A percentile compares a stretch with the other conserved stretches of the same genome.
These are phyloP conservation scores for Fusarium vanettenii DNA, from an alignment of 2,329 filamentous ascomycete species.

Conservation along the genomic window DNA sequence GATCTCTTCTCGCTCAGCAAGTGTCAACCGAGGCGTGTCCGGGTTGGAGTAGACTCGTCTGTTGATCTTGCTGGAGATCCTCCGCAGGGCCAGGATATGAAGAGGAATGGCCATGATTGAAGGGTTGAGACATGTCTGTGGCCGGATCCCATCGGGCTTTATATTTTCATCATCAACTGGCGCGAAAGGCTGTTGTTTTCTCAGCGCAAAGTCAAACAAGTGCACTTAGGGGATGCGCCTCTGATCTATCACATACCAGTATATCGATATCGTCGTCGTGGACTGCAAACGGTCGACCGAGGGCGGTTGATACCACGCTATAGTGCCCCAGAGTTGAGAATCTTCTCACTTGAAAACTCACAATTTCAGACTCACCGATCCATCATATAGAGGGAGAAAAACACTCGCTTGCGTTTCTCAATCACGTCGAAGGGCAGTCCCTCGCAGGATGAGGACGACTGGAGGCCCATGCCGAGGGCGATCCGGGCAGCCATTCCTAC, in stretches of 20 bases:
- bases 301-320: slow-evolving; percentile 55
- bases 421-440: slow-evolving; percentile 46
- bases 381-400: slow-evolving; percentile 63
- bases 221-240: neutral
- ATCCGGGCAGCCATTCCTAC: slow-evolving; percentile 57
- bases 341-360: neutral
- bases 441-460: slow-evolving; percentile 51
- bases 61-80: slow-evolving; percentile 55
- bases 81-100: slow-evolving; percentile 55
- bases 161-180: slow-evolving; percentile 51
- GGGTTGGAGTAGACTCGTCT: slow-evolving; percentile 51
- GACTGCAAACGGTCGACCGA: slow-evolving; percentile 58
- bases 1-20: slow-evolving; percentile 47
- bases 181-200: slow-evolving; percentile 47
- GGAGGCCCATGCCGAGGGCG: slow-evolving; percentile 57
- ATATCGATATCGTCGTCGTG: slow-evolving; percentile 60
- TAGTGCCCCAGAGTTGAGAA: neutral
- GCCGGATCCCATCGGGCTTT: slow-evolving; percentile 31
- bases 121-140: slow-evolving; percentile 45
- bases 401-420: slow-evolving; percentile 55
- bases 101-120: slow-evolving; percentile 53
- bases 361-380: slow-evolving; percentile 49
- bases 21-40: slow-evolving; percentile 19
- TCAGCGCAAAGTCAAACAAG: neutral
- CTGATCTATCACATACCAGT: slow-evolving; percentile 36